These are phyloP conservation scores for Laetiporus sulphureus DNA, from an alignment of 1,284 basidiomycete species.

Conservation along the genomic window DNA sequence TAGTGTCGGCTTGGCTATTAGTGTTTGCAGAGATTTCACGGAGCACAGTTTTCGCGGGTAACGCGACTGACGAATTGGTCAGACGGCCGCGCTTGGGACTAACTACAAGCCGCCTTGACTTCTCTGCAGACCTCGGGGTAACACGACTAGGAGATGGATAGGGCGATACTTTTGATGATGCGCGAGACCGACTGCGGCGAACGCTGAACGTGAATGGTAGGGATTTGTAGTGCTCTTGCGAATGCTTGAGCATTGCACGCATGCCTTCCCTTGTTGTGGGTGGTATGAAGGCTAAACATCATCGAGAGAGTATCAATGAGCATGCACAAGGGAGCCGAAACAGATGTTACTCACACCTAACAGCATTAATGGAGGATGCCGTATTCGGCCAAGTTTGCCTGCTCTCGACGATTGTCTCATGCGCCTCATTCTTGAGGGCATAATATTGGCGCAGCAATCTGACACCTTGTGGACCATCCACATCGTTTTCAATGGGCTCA, in stretches of 20 bases:
- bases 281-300: slow-evolving; percentile 56
- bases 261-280: slow-evolving; percentile 58
- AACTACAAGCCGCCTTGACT: no score
- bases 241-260: slow-evolving; percentile 67
- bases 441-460: slow-evolving; percentile 58
- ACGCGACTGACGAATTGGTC: slow-evolving; percentile 13
- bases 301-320: neutral
- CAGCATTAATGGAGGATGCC: slow-evolving; percentile 59
- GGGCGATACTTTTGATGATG: slow-evolving; percentile 62
- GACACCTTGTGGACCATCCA: slow-evolving; percentile 62
- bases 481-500: slow-evolving; percentile 41
- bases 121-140: no score
- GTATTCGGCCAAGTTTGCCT: slow-evolving; percentile 63
- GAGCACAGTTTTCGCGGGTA: slow-evolving; percentile 12
- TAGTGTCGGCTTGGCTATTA: slow-evolving; percentile 17
- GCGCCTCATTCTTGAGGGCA: slow-evolving; percentile 61
- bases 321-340: neutral
- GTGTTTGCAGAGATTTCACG: slow-evolving; percentile 28
- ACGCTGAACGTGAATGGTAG: slow-evolving; percentile 62
- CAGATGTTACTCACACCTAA: slow-evolving; percentile 53
- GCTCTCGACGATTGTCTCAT: slow-evolving; percentile 61
- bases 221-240: slow-evolving; percentile 59
- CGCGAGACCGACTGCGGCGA: slow-evolving; percentile 55
- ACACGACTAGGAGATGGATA: slow-evolving; percentile 51
- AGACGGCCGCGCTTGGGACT: no score